These are phyloP conservation scores for Solanum chilense DNA, from an alignment of 257 asterid genomes.

Conservation along the genomic window DNA sequence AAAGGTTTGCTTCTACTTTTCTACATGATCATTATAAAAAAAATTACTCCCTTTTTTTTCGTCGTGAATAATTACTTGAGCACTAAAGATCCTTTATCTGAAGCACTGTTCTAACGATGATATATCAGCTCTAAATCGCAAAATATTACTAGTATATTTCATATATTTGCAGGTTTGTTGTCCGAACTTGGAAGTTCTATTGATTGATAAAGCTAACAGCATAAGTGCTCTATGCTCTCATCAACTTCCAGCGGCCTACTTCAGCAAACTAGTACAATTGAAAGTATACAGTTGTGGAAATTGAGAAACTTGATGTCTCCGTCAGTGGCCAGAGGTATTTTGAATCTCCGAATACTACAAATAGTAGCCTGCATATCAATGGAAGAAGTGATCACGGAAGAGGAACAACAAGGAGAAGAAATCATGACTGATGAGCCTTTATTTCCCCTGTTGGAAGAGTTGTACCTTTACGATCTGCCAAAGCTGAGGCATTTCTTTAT, in stretches of 20 bases:
- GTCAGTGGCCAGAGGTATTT: too few species aligned
- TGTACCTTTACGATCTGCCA: neutral
- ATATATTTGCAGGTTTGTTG: neutral
- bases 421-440: neutral
- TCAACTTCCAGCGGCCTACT: neutral
- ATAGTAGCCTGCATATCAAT: too few species aligned
- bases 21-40: neutral
- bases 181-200: neutral
- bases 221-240: neutral
- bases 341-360: too few species aligned
- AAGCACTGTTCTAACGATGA: neutral
- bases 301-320: too few species aligned
- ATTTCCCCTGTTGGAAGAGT: neutral
- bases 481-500: neutral
- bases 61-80: neutral
- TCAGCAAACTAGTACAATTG: too few species aligned
- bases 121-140: neutral
- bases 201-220: neutral
- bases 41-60: neutral
- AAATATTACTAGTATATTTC: neutral
- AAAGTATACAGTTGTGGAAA: too few species aligned
- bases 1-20: neutral
- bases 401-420: neutral
- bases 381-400: neutral
- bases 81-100: neutral